Percentiles rank a stretch among this genome's conserved stretches.
These are phyloP conservation scores for Alternaria triticina DNA, from an alignment of 2,329 filamentous ascomycete genomes.

Conservation along the genomic window DNA sequence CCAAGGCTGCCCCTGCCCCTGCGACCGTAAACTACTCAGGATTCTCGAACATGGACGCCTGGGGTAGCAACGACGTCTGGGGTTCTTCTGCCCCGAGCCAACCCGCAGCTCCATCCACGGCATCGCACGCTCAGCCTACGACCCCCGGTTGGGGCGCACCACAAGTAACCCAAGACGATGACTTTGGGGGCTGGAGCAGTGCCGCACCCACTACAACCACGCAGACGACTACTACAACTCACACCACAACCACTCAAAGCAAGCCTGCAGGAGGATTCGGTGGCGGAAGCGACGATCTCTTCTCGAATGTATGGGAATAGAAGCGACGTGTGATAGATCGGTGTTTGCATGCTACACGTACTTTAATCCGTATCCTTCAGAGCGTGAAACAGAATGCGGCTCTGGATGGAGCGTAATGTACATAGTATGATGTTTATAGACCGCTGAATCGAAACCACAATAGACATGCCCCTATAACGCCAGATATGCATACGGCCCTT, in stretches of 20 bases:
- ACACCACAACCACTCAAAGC: conserved; percentile 29
- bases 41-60: conserved; percentile 71
- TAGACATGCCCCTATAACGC: not conserved
- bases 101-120: conserved; percentile 39
- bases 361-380: not conserved
- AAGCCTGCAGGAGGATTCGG: conserved; percentile 63
- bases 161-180: conserved; percentile 81
- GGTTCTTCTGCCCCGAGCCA: conserved; percentile 66
- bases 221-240: conserved; percentile 44
- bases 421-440: conserved; percentile 10
- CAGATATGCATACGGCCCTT: not conserved
- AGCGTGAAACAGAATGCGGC: not conserved
- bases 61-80: conserved; percentile 87
- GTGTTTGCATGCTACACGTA: not conserved
- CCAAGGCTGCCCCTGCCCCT: conserved; percentile 38
- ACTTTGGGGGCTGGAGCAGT: conserved; percentile 95
- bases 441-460: conserved; percentile 1
- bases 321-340: not conserved
- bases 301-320: conserved; percentile 93
- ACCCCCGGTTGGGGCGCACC: conserved; percentile 63
- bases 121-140: conserved; percentile 51
- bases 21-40: conserved; percentile 49
- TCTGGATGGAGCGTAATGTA: not conserved
- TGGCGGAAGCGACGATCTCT: conserved; percentile 75
- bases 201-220: conserved; percentile 66